Conservation (phyloP, 768 basidiomycete species). For the Suillus placidus region DNA sequence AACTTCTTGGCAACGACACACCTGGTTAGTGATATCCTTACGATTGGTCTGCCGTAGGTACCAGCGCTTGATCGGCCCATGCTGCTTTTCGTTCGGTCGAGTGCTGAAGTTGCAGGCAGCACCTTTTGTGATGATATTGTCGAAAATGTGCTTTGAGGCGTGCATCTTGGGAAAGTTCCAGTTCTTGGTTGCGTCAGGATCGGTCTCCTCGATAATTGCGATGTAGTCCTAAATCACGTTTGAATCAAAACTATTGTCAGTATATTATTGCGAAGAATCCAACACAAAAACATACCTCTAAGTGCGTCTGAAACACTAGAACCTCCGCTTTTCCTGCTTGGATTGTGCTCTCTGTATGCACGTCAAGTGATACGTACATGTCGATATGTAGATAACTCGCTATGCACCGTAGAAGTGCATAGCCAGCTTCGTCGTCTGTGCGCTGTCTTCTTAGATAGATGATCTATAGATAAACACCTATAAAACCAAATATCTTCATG, state of each 20-base stretch:
- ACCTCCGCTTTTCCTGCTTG: conserved; percentile 18
- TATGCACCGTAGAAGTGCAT: conserved; percentile 31
- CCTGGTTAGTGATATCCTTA: conserved; percentile 1
- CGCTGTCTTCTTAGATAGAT: no score
- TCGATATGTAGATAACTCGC: conserved; percentile 35
- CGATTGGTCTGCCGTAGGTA: not conserved
- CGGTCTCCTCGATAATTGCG: not conserved
- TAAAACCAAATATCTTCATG: no score
- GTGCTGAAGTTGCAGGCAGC: not conserved
- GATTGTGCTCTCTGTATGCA: conserved; percentile 35
- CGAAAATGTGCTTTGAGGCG: not conserved
- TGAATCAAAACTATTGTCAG: no score
- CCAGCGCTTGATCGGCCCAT: not conserved
- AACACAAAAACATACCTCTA: no score
- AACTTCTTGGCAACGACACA: not conserved
- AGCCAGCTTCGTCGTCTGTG: conserved; percentile 17
- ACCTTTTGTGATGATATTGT: not conserved
- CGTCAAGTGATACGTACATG: conserved; percentile 31
- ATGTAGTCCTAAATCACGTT: no score
- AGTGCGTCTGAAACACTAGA: no score
- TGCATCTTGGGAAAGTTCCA: conserved; percentile 9
- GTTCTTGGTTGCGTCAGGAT: not conserved
- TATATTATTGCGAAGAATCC: no score
- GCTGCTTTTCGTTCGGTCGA: not conserved
- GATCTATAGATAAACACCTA: no score